Base-by-base conservation (phyloP, 192 early-diverging fungal genomes). In the Oehlia diaphana region DNA sequence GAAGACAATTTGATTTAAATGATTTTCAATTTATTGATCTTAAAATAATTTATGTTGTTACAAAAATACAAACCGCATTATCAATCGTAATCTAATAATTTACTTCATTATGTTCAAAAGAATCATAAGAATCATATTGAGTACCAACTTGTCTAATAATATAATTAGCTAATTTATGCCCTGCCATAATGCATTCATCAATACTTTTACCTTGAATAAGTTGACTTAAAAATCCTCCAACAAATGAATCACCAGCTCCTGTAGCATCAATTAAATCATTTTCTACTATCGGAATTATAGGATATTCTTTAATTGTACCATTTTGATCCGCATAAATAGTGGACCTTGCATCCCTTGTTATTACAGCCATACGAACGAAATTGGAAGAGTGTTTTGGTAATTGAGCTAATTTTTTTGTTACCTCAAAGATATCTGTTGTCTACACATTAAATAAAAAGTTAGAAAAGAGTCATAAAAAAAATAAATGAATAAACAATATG, bases 221-320 rank as follows among this genome's bases (percentile, higher is more conserved):
- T 85, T 95, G 91, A 79, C 93, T 87, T 78, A 98, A 80, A 90
- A 98, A 99, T 37, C 95, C 98, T 66, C 95, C 98, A 78, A 90
- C 91, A 88, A 98, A 99, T 33, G 95, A 96, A 88, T 99, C 98
- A 82, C 98, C 98, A 79, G 97, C 97, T 79, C 96, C 98, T 86
- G 98, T 99, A 85, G 94, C 95, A 84, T 99, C 97, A 72, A 95
- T 93, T 82, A 99, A 95, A 79, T 96, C 90, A 37, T 85, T 81
- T 76, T 82, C 80, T 9, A 83, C 82, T 44, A 94, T 88, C 37
- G 88, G 87, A 67, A 86, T 88, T 21, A 93, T 88, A 16, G 89
- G 86, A 83, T 87, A 90, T 71, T 87, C 87, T 75, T 93, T 89
- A 31, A 88, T 81, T 63, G 86, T 87, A 78, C 91, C 90, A 74